A percentile compares a stretch with the other conserved stretches of the same genome.
phyloP scores from a whole-genome alignment of 1,284 basidiomycete genomes.

The Earliella scabrosa region DNA sequence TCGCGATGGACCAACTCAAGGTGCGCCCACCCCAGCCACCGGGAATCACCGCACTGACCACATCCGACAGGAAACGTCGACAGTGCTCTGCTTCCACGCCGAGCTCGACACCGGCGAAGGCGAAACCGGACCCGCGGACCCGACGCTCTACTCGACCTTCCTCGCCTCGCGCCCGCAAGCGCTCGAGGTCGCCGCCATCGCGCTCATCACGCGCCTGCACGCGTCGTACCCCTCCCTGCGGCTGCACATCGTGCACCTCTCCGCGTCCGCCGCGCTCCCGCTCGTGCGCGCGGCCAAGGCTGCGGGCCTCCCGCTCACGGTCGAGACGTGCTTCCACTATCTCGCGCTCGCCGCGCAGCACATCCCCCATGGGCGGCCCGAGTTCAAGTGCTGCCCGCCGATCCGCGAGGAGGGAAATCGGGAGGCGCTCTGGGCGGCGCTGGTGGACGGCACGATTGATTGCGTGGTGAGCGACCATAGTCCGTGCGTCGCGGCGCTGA shows the following conservation, averaged over 20 bases:
- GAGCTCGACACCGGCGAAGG: conserved; percentile 79
- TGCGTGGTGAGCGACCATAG: conserved; percentile 94
- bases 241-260: conserved; percentile 94
- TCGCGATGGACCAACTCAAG: conserved; percentile 77
- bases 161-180: conserved; percentile 79
- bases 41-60: background rate
- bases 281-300: conserved; percentile 70
- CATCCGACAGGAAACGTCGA: conserved; percentile 56
- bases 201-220: conserved; percentile 72
- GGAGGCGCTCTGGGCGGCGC: conserved; percentile 77
- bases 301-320: conserved; percentile 72
- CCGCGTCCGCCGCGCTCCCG: conserved; percentile 81
- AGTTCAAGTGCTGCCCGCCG: conserved; percentile 97
- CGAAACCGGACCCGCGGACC: too few species aligned
- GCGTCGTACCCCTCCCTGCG: conserved; percentile 66
- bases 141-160: conserved; percentile 78
- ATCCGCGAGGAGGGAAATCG: conserved; percentile 78
- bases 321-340: conserved; percentile 97
- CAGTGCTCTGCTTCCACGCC: conserved; percentile 87
- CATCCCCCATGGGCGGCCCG: conserved; percentile 75
- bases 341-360: conserved; percentile 69
- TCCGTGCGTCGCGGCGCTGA: conserved; percentile 84
- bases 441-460: conserved; percentile 83
- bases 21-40: conserved; percentile 41
- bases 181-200: conserved; percentile 81